A percentile compares a stretch with the other conserved stretches of the same genome.
phyloP scores from a whole-genome alignment of 768 basidiomycete species.

The Kwoniella europaea region DNA sequence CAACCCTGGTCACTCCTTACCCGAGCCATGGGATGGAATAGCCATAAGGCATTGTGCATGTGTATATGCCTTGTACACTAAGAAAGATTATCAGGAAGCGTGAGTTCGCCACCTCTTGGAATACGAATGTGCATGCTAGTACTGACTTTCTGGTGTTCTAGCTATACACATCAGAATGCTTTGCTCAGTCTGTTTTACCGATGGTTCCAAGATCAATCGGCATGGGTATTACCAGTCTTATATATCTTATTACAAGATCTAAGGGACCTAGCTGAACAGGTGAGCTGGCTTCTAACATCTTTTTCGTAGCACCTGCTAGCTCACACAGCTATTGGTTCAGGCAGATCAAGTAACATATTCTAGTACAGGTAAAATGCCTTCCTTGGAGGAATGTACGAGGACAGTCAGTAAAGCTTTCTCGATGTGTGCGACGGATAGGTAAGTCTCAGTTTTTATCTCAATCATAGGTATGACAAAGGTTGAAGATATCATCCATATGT shows the following conservation, averaged over 20 bases:
- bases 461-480: no score
- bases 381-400: slow-evolving; percentile 83
- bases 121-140: neutral
- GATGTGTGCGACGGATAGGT: slow-evolving; percentile 84
- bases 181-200: slow-evolving; percentile 70
- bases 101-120: slow-evolving; percentile 24
- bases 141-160: slow-evolving; percentile 7
- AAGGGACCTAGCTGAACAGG: slow-evolving; percentile 83
- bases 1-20: slow-evolving; percentile 44
- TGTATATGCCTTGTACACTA: slow-evolving; percentile 37
- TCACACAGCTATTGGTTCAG: slow-evolving; percentile 22
- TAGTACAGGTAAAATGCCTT: slow-evolving; percentile 66
- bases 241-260: slow-evolving; percentile 82
- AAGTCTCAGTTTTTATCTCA: neutral
- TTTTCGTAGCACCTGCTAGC: neutral
- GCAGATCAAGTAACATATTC: slow-evolving; percentile 56
- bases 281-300: slow-evolving; percentile 54
- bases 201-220: slow-evolving; percentile 77
- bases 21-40: slow-evolving; percentile 53
- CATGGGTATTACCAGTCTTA: slow-evolving; percentile 83
- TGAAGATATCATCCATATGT: no score
- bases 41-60: slow-evolving; percentile 50
- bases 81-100: slow-evolving; percentile 43
- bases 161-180: slow-evolving; percentile 49
- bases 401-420: slow-evolving; percentile 88